A percentile compares a stretch with the other conserved stretches of the same genome.
Evolutionary conservation across 805 yeast genomes (phyloP).

Genomic region (Candida michaelii): DNA sequence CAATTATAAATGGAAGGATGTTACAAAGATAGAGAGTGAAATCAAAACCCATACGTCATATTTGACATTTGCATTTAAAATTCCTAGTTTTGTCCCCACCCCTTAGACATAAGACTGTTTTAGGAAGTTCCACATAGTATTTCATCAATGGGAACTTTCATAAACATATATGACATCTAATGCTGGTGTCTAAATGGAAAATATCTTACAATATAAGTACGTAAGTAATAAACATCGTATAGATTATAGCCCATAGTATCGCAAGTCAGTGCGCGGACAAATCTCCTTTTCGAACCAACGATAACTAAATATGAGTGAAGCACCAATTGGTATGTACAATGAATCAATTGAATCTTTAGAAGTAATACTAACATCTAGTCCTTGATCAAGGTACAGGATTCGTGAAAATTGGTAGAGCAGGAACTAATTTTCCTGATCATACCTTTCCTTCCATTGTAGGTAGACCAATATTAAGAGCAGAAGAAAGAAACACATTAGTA

Average conservation of each 20-base stretch:
- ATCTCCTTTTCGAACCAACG: slow-evolving; percentile 2
- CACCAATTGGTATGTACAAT: slow-evolving; percentile 31
- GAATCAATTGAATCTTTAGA: background rate
- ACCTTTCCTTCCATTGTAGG: slow-evolving; percentile 98
- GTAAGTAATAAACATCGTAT: too few species aligned
- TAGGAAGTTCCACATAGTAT: too few species aligned
- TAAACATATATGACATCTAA: too few species aligned
- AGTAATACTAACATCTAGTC: slow-evolving; percentile 45
- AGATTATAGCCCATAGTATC: too few species aligned
- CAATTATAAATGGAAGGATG: slow-evolving; percentile 75
- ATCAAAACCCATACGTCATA: slow-evolving; percentile 93
- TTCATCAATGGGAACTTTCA: too few species aligned
- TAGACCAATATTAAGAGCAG: slow-evolving; percentile 94
- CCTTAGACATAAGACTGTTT: too few species aligned
- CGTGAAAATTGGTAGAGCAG: slow-evolving; percentile 95
- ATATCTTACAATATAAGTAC: too few species aligned
- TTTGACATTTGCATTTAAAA: slow-evolving; percentile 76
- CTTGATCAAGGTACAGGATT: slow-evolving; percentile 99
- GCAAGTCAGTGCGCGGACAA: slow-evolving; percentile 1
- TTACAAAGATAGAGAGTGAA: slow-evolving; percentile 81
- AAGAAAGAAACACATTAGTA: slow-evolving; percentile 64
- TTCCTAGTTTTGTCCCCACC: slow-evolving; percentile 8
- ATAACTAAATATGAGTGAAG: slow-evolving; percentile 20
- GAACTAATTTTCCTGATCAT: slow-evolving; percentile 94
- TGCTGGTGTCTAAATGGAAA: too few species aligned